Base-by-base conservation (phyloP, 257 asterid species). In the Buddleja alternifolia region DNA sequence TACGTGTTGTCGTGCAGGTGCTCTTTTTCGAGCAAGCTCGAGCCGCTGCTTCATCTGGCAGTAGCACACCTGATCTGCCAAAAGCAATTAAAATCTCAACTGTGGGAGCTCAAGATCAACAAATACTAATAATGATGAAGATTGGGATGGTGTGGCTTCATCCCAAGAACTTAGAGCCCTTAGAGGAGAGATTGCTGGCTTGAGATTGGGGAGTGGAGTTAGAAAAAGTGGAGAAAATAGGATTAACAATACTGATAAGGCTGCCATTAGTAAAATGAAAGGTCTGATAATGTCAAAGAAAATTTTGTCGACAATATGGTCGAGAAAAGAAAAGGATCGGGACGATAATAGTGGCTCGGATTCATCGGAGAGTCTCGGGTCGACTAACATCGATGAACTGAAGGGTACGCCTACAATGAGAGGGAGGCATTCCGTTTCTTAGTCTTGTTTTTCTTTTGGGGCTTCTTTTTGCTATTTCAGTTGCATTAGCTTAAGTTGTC, bases 81-180 rank as follows among this genome's bases (percentile, higher is more conserved):
- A 29, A 29, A 29, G 34, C 34, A 29, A 29, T 29, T 29, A 29
- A 29, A 29, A 29, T 5, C 34, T 29, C 34, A 29, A 29, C 34
- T 29, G 34, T 0, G 89, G 88, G 51, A 92, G 98, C 83, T 85
- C 96, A 10, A 79, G 88, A 63, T 87, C 97, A 7, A 84, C 89
- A 29, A 87, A 93, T 0, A 91, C 97, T 70, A 85, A 85, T 73
- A 82, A 97, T 0, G 96, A 83, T 0, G 97, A 93, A 60, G 98
- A 93, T 50, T 88, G 93, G 96, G 96, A 90, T 17, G 83, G 86
- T 3, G 79, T 81, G 16, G 87, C 84, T 1, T 84, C 83, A 5
- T 80, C 93, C 0, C 96, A 81, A 72, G 97, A 88, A 51, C 87
- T 89, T 37, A 87, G 84, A 73, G 87, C 88, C 44, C 76, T 85